Base-by-base conservation (phyloP, 148 eudicot species). In the Vaccinium corymbosum region DNA sequence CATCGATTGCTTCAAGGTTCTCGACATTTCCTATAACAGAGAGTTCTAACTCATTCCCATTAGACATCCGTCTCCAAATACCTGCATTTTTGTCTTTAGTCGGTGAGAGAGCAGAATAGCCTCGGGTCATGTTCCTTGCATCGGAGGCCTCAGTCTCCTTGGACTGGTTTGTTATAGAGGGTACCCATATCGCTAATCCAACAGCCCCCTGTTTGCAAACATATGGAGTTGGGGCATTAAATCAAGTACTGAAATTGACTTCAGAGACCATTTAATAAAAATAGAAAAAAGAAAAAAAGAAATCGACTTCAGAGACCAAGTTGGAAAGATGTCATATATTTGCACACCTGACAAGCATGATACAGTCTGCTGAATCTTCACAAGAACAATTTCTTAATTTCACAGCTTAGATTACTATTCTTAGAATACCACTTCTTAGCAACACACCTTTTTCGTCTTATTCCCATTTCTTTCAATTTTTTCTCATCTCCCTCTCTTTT, bases 181-280 rank as follows among this genome's bases (percentile, higher is more conserved):
- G 99, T 78, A 96, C 99, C 99, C 99, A 96, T 91, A 96, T 96
- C 15, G 98, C 99, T 86, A 96, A 89, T 83, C 99, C 99, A 88
- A 96, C 99, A 82, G 98, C 98, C 13, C 98, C 98, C 98, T 94
- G 87, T 9, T 85, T 70, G 88, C 79, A 77, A 72, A 77, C 86
- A 64, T n/a, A 32, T 70, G 72, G 52, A 1, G 46, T 7, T 51
- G 0, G 53, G 53, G 55, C 74, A 50, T 57, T 46, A 79, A 79
- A 79, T 56, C 70, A 32, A 32, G 66, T 46, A 53, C 25, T 62
- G 56, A 61, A 27, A 46, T 64, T 49, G 52, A 61, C 29, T 80
- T 38, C 82, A 80, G 51, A 80, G 46, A 32, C 51, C 72, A 7
- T 42, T 42, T 42, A 42, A 3, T 4, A 42, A 42, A 42, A 42